Evolutionary conservation across 257 asterid species (phyloP), one percentile per base, ranked within the genome.

Genomic region (Solanum acaule): DNA sequence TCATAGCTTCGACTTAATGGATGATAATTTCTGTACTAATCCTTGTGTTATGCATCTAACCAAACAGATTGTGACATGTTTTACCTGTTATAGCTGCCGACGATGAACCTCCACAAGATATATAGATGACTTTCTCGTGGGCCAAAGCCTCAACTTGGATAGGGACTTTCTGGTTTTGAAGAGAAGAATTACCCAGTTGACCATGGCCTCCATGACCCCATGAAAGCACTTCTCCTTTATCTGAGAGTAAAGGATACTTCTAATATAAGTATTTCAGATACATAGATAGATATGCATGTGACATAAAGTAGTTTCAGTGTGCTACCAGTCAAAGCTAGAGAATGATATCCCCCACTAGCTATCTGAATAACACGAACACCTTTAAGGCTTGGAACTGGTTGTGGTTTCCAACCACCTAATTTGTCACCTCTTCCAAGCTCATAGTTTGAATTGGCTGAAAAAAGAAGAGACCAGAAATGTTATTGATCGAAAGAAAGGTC

Each of bases 191-290:
- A 61, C 99, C 99, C 91, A 96, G 94, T 88, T 96, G 99, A 88
- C 99, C 99, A 22, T 93, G 95, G 59, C 98, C 95, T 22, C 99
- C 99, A 89, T 96, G 98, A 85, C 99, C 99, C 99, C 99, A 97
- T 20, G 99, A 96, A 88, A 96, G 92, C 59, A 97, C 98, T 93
- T 95, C 94, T 61, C 99, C 99, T 73, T 95, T 91, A 87, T 94
- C 99, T 97, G 91, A 90, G 78, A 92, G 73, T 65, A 63, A 73
- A 29, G n/a, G 88, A 25, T 63, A 86, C 56, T 38, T 22, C 35
- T 67, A 75, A 52, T 82, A 86, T 77, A 35, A 85, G 72, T 56
- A 52, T 86, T 78, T 91, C 87, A 63, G 61, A 86, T 83, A 90
- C n/a, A 72, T 2, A 82, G 40, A 77, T 77, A 77, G 84, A 11